Conservation (phyloP, 257 asterid genomes). For the Parsonsia alboflavescens region DNA sequence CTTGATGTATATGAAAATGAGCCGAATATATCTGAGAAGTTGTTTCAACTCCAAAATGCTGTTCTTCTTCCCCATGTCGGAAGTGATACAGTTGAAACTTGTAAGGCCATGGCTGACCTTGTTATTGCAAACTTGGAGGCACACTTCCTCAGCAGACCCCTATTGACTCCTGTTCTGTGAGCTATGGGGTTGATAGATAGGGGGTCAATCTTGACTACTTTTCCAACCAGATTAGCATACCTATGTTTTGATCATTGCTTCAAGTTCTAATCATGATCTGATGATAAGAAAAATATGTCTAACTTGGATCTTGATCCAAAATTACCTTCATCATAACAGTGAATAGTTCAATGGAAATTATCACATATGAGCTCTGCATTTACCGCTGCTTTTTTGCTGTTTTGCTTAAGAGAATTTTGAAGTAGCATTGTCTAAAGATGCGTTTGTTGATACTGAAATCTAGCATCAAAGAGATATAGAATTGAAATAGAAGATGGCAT, state of each 20-base stretch:
- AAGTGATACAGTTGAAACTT: slow-evolving; percentile 52
- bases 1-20: slow-evolving; percentile 78
- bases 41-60: slow-evolving; percentile 49
- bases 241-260: neutral
- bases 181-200: neutral
- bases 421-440: neutral
- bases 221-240: neutral
- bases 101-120: slow-evolving; percentile 63
- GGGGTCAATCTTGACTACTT: neutral
- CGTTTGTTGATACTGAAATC: neutral
- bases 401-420: too few species aligned
- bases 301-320: too few species aligned
- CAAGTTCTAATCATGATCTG: neutral
- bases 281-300: too few species aligned
- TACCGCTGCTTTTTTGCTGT: too few species aligned
- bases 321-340: too few species aligned
- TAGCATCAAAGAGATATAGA: neutral
- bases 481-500: neutral
- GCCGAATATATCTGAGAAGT: slow-evolving; percentile 58
- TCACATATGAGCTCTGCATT: neutral
- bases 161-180: slow-evolving; percentile 38
- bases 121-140: slow-evolving; percentile 57
- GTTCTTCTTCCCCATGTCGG: slow-evolving; percentile 61
- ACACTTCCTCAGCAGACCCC: slow-evolving; percentile 44
- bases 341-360: neutral